phyloP scores from a whole-genome alignment of 2,329 filamentous ascomycete species.

The Xylariaceae sp. region DNA sequence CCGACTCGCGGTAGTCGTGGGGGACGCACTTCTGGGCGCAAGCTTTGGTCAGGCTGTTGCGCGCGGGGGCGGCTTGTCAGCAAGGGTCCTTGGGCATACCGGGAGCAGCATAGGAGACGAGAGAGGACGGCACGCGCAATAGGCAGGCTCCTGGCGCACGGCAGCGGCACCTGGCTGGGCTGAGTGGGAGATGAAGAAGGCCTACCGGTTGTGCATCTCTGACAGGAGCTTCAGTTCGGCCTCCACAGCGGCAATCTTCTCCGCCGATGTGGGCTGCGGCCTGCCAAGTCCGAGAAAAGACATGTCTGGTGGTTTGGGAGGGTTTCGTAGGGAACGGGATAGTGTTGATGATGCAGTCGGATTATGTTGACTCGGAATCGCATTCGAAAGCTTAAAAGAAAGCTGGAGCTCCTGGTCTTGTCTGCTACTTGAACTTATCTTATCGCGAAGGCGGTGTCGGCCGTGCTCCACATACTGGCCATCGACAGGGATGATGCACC shows the following conservation, averaged over 20 bases:
- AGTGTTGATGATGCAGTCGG: too few species aligned
- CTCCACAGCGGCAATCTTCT: conserved; percentile 96
- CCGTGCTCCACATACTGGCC: background rate
- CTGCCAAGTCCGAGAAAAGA: conserved; percentile 66
- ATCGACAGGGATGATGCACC: background rate
- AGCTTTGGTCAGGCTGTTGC: conserved; percentile 66
- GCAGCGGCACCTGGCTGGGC: too few species aligned
- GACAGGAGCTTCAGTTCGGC: conserved; percentile 96
- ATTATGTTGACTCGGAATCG: too few species aligned
- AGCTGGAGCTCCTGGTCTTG: background rate
- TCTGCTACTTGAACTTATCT: too few species aligned
- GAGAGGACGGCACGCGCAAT: too few species aligned
- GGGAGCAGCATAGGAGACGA: too few species aligned
- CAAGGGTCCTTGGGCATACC: too few species aligned
- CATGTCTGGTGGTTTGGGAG: conserved; percentile 41
- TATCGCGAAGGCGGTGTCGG: conserved; percentile 17
- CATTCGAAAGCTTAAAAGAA: too few species aligned
- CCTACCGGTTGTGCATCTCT: conserved; percentile 95
- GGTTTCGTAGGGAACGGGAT: too few species aligned
- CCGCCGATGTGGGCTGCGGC: conserved; percentile 84
- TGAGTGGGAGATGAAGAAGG: background rate
- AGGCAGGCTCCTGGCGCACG: too few species aligned
- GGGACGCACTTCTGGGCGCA: conserved; percentile 95
- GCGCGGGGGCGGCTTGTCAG: conserved; percentile 13
- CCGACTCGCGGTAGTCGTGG: conserved; percentile 83